These are phyloP conservation scores for Micractinium sp. DNA, from an alignment of 139 green algal species.

Conservation along the genomic window DNA sequence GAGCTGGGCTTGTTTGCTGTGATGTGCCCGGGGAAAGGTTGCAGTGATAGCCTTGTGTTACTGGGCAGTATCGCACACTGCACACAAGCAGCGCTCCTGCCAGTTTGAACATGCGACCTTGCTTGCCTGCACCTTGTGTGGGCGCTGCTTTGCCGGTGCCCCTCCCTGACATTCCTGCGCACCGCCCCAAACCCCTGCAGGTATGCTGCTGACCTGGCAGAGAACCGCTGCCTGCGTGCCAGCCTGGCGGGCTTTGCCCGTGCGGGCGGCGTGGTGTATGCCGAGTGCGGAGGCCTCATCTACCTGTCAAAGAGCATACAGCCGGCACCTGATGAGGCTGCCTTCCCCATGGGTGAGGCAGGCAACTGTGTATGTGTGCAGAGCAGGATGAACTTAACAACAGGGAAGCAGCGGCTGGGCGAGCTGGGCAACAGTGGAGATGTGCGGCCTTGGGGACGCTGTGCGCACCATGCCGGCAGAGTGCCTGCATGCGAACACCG, in stretches of 20 bases:
- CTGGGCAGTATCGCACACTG: too few relatives aligned
- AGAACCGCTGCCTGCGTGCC: constrained; percentile 69
- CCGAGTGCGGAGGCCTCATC: constrained; percentile 89
- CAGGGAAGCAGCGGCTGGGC: neutral
- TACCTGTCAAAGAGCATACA: constrained; percentile 82
- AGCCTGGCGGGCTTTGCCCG: constrained; percentile 81
- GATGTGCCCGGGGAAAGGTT: too few relatives aligned
- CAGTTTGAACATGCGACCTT: too few relatives aligned
- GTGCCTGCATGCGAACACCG: neutral
- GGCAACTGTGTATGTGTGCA: too few relatives aligned
- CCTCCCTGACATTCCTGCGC: neutral
- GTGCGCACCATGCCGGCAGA: neutral
- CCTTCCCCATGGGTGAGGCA: constrained; percentile 49
- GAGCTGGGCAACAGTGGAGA: neutral
- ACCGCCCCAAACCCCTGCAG: neutral
- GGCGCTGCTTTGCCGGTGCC: too few relatives aligned
- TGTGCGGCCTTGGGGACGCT: neutral
- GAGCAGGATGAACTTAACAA: neutral
- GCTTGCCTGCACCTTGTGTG: too few relatives aligned
- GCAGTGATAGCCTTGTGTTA: too few relatives aligned
- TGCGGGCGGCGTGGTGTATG: constrained; percentile 89
- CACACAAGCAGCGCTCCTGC: too few relatives aligned
- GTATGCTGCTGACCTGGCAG: constrained; percentile 69
- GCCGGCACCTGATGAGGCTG: constrained; percentile 35
- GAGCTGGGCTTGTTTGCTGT: neutral